Conservation (phyloP, 768 basidiomycete species). For the Rhizopogon vesiculosus region DNA sequence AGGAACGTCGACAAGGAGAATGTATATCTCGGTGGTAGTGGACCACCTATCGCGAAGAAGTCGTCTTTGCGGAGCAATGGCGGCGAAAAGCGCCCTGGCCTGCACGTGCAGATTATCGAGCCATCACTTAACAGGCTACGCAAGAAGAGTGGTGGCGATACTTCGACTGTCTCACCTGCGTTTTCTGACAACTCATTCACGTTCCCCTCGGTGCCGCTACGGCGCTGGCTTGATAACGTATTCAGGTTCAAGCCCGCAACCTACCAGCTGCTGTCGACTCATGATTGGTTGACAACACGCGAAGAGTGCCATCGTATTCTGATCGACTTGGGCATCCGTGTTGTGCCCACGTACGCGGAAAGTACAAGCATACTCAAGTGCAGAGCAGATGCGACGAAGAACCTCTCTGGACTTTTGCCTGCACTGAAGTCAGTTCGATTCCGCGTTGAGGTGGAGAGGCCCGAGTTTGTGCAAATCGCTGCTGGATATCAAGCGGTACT, state of each 20-base stretch:
- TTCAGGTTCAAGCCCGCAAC: constrained; percentile 79
- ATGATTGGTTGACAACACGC: constrained; percentile 59
- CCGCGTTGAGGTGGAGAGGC: constrained; percentile 66
- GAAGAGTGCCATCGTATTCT: constrained; percentile 73
- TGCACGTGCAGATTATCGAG: constrained; percentile 51
- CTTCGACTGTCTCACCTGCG: constrained; percentile 28
- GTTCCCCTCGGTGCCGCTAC: constrained; percentile 42
- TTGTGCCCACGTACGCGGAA: constrained; percentile 60
- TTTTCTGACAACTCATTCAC: constrained; percentile 44
- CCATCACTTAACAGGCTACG: constrained; percentile 38
- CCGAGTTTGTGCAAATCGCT: constrained; percentile 33
- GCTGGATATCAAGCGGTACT: constrained; percentile 56
- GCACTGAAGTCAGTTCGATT: constrained; percentile 73
- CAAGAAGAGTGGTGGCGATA: constrained; percentile 16
- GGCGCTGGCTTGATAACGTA: constrained; percentile 82
- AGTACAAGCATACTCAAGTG: constrained; percentile 73
- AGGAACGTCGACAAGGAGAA: constrained; percentile 60
- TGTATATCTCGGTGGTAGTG: background rate
- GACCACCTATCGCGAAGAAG: constrained; percentile 30
- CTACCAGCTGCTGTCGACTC: constrained; percentile 52
- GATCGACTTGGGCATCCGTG: constrained; percentile 63
- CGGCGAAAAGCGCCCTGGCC: constrained; percentile 13
- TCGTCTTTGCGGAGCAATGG: constrained; percentile 38
- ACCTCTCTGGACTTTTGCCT: constrained; percentile 47
- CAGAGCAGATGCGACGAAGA: constrained; percentile 60